Base-by-base conservation (phyloP, 2,329 filamentous ascomycete genomes). In the Sarocladium brachiariae region DNA sequence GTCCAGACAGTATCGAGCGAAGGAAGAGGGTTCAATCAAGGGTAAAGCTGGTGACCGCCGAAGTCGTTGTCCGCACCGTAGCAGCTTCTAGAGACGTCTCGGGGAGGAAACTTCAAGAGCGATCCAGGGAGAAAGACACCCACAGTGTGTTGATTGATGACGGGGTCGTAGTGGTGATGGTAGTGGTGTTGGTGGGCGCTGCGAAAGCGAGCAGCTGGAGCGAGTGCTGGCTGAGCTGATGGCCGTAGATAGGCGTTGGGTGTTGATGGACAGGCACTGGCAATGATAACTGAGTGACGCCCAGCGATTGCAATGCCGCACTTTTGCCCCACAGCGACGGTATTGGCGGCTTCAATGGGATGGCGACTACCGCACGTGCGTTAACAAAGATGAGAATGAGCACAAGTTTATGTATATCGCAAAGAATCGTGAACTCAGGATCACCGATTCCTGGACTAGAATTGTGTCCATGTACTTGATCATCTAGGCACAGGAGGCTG, bases 221-320 rank as follows among this genome's bases (percentile, higher is more conserved):
- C 16, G 11, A n/a, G n/a, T n/a, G n/a, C n/a, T 9, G 25, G 21
- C 39, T 43, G 39, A 27, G 39, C 39, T 43, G 39, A 43, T 43
- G 19, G 43, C 16, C 7, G 43, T 23, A 47, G 43, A 33, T 33
- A 43, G 39, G 39, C 39, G 23, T 25, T 43, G 39, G 25, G 39
- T 45, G 24, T 21, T 47, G 43, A 25, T 47, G 24, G 25, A n/a
- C n/a, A n/a, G n/a, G n/a, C 7, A 47, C 21, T 21, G 43, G 25
- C 43, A 23, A 33, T 47, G 43, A 47, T 31, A 47, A 47, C 43
- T 47, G 43, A 16, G 43, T 47, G 43, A 47, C 43, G 43, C 25
- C 43, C 27, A 47, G 43, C 10, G 16, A 33, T 47, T 25, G 27
- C 43, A 47, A 47, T 31, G 43, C 43, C 43, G 43, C 43, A 25